Evolutionary conservation across 1,284 basidiomycete species (phyloP).

Genomic region (Ceratobasidium sp.): DNA sequence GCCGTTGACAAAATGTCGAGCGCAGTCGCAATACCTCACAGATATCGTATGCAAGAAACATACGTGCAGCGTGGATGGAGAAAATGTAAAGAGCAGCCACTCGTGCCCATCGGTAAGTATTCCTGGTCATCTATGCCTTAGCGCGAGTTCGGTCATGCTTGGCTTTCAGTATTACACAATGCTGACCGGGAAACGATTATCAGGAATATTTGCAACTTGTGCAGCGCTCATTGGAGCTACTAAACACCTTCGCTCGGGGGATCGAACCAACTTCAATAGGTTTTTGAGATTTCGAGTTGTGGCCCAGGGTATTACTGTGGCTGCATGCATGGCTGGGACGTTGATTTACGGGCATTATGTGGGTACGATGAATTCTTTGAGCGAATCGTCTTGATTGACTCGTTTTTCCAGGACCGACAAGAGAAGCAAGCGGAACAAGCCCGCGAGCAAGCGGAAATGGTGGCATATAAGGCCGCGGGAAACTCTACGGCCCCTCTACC

Average conservation of each 20-base stretch:
- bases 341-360: slow-evolving; percentile 40
- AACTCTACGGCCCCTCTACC: slow-evolving; percentile 13
- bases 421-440: slow-evolving; percentile 24
- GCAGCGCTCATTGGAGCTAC: slow-evolving; percentile 51
- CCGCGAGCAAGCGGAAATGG: slow-evolving; percentile 12
- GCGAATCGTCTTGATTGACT: background rate
- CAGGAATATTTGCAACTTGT: slow-evolving; percentile 49
- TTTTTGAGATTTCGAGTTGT: slow-evolving; percentile 52
- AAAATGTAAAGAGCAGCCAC: slow-evolving; percentile 53
- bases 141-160: background rate
- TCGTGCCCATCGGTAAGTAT: slow-evolving; percentile 51
- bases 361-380: background rate
- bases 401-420: background rate
- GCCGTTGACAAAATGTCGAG: slow-evolving; percentile 7
- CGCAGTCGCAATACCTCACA: slow-evolving; percentile 2
- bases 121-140: background rate
- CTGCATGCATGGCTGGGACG: slow-evolving; percentile 49
- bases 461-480: slow-evolving; percentile 3
- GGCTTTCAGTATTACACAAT: background rate
- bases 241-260: slow-evolving; percentile 49
- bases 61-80: slow-evolving; percentile 50
- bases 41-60: slow-evolving; percentile 39
- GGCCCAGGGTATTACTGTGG: slow-evolving; percentile 52
- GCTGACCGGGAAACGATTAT: background rate
- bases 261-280: slow-evolving; percentile 50